Evolutionary conservation across 805 yeast species (phyloP).

Genomic region (Komagataella phaffii): DNA sequence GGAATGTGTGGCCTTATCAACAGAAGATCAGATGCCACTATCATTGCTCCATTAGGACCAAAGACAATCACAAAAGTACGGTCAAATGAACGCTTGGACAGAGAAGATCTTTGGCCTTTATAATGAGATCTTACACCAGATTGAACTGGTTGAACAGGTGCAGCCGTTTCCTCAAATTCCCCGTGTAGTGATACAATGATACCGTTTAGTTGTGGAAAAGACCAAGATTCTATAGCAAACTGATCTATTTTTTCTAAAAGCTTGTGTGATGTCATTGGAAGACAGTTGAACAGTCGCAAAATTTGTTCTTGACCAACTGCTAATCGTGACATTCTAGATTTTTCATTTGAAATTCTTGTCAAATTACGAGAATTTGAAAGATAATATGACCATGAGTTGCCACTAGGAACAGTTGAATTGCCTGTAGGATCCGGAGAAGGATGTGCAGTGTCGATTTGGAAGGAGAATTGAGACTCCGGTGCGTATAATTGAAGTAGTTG

Average conservation of each 20-base stretch:
- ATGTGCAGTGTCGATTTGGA: constrained; percentile 49
- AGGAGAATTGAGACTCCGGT: constrained; percentile 71
- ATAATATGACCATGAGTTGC: constrained; percentile 45
- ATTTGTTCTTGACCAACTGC: constrained; percentile 62
- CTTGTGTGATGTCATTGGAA: constrained; percentile 75
- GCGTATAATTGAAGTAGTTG: constrained; percentile 68
- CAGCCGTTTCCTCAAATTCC: constrained; percentile 54
- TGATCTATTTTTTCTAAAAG: constrained; percentile 46
- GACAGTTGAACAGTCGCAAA: constrained; percentile 38
- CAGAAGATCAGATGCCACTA: constrained; percentile 81
- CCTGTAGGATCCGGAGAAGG: constrained; percentile 4
- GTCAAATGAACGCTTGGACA: constrained; percentile 69
- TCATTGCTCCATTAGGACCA: constrained; percentile 51
- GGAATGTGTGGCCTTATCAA: constrained; percentile 50
- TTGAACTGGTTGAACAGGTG: constrained; percentile 26
- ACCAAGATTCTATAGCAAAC: constrained; percentile 69
- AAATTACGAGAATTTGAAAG: constrained; percentile 67
- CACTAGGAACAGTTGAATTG: constrained; percentile 2
- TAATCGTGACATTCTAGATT: constrained; percentile 43
- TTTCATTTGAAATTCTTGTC: constrained; percentile 41
- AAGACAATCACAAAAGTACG: constrained; percentile 68
- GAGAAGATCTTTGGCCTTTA: constrained; percentile 10
- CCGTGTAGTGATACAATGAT: constrained; percentile 78
- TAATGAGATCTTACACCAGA: neutral
- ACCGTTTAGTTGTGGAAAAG: constrained; percentile 61